These are phyloP conservation scores for Fusarium udum DNA, from an alignment of 2,329 filamentous ascomycete species.

Conservation along the genomic window DNA sequence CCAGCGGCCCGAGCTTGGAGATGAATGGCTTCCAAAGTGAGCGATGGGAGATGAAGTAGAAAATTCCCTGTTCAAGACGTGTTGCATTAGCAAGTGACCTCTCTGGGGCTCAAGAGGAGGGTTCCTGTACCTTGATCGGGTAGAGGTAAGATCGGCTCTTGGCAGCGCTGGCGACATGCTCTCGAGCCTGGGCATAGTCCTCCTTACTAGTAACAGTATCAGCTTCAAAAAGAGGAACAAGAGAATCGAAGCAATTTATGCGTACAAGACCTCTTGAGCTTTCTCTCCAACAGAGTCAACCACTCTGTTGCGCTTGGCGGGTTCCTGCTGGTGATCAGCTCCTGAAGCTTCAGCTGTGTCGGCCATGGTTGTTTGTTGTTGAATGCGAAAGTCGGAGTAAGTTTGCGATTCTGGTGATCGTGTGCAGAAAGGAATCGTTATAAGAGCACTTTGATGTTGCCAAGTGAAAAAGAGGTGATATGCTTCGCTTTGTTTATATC, in stretches of 20 bases:
- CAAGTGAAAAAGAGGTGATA: neutral
- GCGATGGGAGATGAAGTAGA: constrained; percentile 66
- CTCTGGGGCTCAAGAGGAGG: neutral
- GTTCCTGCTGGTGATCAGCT: constrained; percentile 30
- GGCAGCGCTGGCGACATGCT: constrained; percentile 73
- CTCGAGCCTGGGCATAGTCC: constrained; percentile 74
- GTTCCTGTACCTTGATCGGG: constrained; percentile 72
- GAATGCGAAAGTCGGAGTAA: neutral
- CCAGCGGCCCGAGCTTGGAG: constrained; percentile 65
- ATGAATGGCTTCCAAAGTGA: constrained; percentile 68
- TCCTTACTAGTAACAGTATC: constrained; percentile 60
- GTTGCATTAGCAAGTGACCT: constrained; percentile 13
- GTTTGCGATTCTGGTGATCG: neutral
- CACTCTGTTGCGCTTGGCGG: constrained; percentile 45
- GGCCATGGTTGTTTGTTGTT: constrained; percentile 33
- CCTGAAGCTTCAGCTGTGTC: constrained; percentile 39
- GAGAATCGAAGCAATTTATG: neutral
- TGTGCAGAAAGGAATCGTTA: neutral
- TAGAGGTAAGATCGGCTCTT: constrained; percentile 85
- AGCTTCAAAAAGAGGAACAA: constrained; percentile 4
- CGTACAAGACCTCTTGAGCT: constrained; percentile 62
- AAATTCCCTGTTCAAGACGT: constrained; percentile 58
- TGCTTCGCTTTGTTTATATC: constrained; percentile 16
- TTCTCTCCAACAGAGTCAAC: constrained; percentile 54
- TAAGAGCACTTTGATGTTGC: neutral